Conservation (phyloP, 345 rosid genomes). For the Citrus cavaleriei region DNA sequence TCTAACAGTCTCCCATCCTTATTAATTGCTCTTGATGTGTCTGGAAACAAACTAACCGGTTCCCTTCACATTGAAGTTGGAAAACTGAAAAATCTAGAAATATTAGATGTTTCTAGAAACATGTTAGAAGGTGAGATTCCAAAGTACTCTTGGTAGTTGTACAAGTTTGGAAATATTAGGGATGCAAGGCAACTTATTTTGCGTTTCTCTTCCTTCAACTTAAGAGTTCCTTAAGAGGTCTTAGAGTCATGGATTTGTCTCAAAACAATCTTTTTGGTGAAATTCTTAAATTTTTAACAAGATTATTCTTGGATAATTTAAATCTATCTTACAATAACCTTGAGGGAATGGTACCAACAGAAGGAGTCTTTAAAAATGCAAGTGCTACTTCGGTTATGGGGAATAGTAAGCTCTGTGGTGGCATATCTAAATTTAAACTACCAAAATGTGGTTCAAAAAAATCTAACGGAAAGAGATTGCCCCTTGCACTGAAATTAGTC, state of each 20-base stretch:
- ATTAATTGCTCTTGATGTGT: neutral
- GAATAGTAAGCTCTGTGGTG: neutral
- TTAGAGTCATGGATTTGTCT: neutral
- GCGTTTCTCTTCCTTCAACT: neutral
- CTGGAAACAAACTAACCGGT: neutral
- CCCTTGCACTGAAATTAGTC: neutral
- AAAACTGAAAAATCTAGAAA: no score
- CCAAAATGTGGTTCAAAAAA: neutral
- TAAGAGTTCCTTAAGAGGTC: no score
- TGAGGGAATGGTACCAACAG: neutral
- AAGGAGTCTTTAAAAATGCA: neutral
- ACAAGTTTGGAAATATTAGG: neutral
- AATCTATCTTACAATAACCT: neutral
- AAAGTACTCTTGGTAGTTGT: neutral
- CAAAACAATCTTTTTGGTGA: neutral
- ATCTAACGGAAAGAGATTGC: neutral
- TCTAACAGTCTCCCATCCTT: neutral
- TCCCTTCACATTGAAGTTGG: neutral
- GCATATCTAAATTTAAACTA: neutral
- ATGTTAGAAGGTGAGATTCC: neutral
- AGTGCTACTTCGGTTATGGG: neutral
- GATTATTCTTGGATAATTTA: neutral
- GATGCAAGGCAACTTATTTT: neutral
- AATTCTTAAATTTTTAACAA: neutral
- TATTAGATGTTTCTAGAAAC: neutral